Base-by-base conservation (phyloP, 1,284 basidiomycete species). In the Pholiota adiposa region DNA sequence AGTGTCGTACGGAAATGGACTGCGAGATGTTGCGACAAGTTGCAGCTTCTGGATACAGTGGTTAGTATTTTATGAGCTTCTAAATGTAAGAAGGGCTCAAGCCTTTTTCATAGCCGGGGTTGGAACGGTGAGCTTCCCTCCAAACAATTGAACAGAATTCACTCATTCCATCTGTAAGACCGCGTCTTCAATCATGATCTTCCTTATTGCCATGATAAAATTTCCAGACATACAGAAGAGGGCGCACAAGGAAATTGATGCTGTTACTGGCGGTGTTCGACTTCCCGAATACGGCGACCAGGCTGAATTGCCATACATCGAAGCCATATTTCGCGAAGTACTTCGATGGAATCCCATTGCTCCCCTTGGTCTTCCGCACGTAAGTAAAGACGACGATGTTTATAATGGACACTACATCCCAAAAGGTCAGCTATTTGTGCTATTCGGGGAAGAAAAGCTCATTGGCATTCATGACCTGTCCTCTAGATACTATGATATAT, bases 171-270 rank as follows among this genome's bases (percentile, higher is more conserved):
- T 18, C 72, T 74, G 62, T 73, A n/a, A 73, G 16, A 79, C 76
- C 2, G 73, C 77, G 12, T 73, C 79, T 5, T 68, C 73, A 0
- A 60, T 79, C 23, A 69, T 69, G n/a, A 72, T 61, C 1, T 66
- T 68, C 52, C 49, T 67, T 49, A 59, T 67, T 38, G 68, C 61
- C 48, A 81, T 84, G 79, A 63, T 75, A 9, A 64, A 66, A 36
- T 66, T 78, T 62, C 82, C 82, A 0, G 72, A 79, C 9, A 73
- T 79, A 5, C 73, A 80, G 49, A 56, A 58, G 27, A 74, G 70
- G 48, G 81, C 78, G 1, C 80, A 82, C 60, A 67, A 65, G n/a
- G 82, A 83, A 59, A 65, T 84, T 29, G 80, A 83, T 58, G 31
- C 54, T 1, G 76, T 82, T 41, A 58, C 81, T 41, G 77, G 77